phyloP scores from a whole-genome alignment of 495 filamentous ascomycete genomes.

The Podospora tetraspora region DNA sequence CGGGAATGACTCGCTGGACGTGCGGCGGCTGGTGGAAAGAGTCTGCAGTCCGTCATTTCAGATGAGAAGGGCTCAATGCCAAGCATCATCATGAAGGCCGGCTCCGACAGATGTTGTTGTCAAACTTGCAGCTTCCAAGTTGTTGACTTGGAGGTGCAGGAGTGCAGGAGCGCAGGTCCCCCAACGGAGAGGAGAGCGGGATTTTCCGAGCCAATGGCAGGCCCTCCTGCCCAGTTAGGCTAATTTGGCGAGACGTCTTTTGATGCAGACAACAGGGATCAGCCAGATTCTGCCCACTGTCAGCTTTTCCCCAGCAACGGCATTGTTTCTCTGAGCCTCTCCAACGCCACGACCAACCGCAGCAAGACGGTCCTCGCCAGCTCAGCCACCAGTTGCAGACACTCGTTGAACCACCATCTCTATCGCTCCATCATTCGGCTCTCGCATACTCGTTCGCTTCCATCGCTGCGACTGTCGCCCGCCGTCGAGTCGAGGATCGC shows the following conservation, averaged over 20 bases:
- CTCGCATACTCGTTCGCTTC: neutral
- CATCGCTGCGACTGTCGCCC: neutral
- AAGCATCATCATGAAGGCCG: too few relatives aligned
- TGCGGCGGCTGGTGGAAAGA: neutral
- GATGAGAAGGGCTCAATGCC: neutral
- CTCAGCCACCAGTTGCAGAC: conserved; percentile 10
- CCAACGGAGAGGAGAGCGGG: conserved; percentile 1
- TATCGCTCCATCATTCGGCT: neutral
- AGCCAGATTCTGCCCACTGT: conserved; percentile 3
- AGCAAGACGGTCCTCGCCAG: conserved; percentile 12
- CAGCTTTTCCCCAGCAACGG: conserved; percentile 27
- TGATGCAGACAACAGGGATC: conserved; percentile 7
- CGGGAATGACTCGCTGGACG: neutral
- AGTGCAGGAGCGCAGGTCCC: neutral
- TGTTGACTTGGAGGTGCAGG: neutral
- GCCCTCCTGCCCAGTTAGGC: conserved; percentile 20
- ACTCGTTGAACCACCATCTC: conserved; percentile 18
- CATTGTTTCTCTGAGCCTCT: conserved; percentile 12
- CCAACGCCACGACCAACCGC: conserved; percentile 19
- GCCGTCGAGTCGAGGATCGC: neutral
- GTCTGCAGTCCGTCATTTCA: too few relatives aligned
- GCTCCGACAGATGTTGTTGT: neutral
- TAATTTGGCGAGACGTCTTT: conserved; percentile 28
- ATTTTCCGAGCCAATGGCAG: conserved; percentile 19
- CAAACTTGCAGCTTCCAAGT: neutral